Base-by-base conservation (phyloP, 305 asterid species). In the Solanum hybrid region DNA sequence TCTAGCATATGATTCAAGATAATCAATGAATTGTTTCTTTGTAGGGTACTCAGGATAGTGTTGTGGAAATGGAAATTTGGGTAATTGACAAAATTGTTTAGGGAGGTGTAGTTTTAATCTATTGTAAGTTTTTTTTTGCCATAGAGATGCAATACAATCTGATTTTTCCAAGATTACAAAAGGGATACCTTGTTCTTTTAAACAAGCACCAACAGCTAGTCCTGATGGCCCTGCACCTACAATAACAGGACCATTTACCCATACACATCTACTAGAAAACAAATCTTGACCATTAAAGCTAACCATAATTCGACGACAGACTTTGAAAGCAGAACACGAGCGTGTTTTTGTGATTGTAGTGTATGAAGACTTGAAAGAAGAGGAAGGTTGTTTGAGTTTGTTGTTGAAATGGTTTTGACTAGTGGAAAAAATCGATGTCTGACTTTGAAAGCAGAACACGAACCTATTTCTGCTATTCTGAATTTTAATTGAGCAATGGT, bases 211-310 rank as follows among this genome's bases (percentile, higher is more conserved):
- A 7, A 97, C 99, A 1, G 99, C 99, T 9, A 97, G 94, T 32
- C 99, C 99, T 1, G 99, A 96, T 2, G 98, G 98, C 17, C 99
- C 99, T 7, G 96, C 98, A 4, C 99, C 99, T 34, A 97, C 98
- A 72, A 97, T 95, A 34, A 95, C 96, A 13, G 98, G 98, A 3
- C 99, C 99, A 88, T 94, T 95, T 1, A 97, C 99, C 98, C 98
- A 96, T 5, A 97, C 98, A 38, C 98, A 95, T 26, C 96, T 91
- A 20, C 94, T 94, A 32, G 95, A 88, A 22, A 93, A 92, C 82
- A 93, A 92, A 87, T 94, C 94, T 20, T 91, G 91, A 38, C 91
- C 94, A 20, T 56, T 88, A 8, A 85, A 85, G 76, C 20, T 51
- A 86, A 92, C 94, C 99, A 96, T 96, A 86, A 37, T 89, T 40